Evolutionary conservation across 306 rosid species (phyloP), one percentile per base, ranked within the genome.

Genomic region (Cucurbita argyrosperma): DNA sequence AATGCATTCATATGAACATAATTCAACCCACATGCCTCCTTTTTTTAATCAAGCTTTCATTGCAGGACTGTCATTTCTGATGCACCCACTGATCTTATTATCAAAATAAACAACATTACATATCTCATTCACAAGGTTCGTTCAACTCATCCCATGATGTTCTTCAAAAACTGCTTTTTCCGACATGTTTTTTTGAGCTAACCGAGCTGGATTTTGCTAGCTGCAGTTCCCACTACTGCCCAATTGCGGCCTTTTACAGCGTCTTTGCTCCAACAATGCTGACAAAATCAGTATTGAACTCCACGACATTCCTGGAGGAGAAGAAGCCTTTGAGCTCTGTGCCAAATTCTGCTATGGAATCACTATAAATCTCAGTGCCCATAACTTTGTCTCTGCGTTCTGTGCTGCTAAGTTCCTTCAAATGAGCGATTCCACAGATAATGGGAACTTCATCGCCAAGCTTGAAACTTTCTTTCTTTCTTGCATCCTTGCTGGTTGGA

Each of bases 341-440:
- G 88, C 97, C 19, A 94, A 94, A 82, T 94, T 88, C 68, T 91
- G 99, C 73, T 94, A 94, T 42, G 99, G 97, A 71, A 87, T 94
- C 49, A 83, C 92, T 37, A 89, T 94, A 74, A 84, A 89, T 77
- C 85, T 94, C 63, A 87, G 99, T 78, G 96, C 99, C 8, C 89
- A 88, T 58, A 94, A 91, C 82, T 74, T 94, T n/a, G 90, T 89
- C 0, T 83, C 88, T 1, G 86, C 90, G 15, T 82, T 87, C 69
- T 91, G 91, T 76, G 91, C 96, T 59, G 90, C 99, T 19, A 89
- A 89, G 77, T 88, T 94, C 72, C 97, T 94, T 49, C 80, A 83
- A 71, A 94, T 94, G 99, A 85, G 77, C 9, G 97, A 94, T 59
- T 82, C 91, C 23, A 65, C 80, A 23, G 89, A 84, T 72, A 88